Evolutionary conservation across 2,329 filamentous ascomycete genomes (phyloP).

Genomic region (Aspergillus pseudoviridinutans): DNA sequence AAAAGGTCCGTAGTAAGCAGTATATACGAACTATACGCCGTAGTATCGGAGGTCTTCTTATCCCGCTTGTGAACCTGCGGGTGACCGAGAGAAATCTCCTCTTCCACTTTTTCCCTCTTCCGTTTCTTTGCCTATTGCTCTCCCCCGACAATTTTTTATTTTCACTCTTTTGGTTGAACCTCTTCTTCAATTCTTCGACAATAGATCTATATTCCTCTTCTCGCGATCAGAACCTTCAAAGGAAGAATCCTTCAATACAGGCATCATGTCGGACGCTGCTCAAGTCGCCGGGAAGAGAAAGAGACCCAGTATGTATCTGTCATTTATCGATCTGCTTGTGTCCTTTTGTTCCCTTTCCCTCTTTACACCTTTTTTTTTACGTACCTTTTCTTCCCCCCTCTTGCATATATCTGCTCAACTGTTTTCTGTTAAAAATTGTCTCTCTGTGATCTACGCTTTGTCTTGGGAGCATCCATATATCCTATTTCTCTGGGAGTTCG

Average conservation of each 20-base stretch:
- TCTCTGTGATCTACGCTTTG: not conserved
- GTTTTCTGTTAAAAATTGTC: not conserved
- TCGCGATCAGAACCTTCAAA: not conserved
- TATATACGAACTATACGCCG: not conserved
- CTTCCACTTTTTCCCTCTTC: not conserved
- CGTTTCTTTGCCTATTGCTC: not conserved
- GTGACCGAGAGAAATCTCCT: not conserved
- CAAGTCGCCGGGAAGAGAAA: constrained; percentile 36
- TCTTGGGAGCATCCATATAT: not conserved
- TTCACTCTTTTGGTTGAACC: not conserved
- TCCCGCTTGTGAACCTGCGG: not conserved
- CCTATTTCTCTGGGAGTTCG: not conserved
- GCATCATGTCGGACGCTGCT: constrained; percentile 31
- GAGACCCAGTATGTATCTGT: constrained; percentile 33
- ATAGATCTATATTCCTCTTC: not conserved
- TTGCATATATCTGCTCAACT: not conserved
- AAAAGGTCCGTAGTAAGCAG: not conserved
- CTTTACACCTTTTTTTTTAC: constrained; percentile 2
- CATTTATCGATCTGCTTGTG: not conserved
- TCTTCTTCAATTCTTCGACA: not conserved
- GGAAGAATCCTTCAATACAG: not conserved
- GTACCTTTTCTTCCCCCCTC: not conserved
- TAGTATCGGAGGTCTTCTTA: not conserved
- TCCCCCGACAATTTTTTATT: not conserved
- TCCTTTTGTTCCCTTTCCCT: not conserved